Base-by-base conservation (phyloP, 2,329 filamentous ascomycete species). In the Fusarium compactum region DNA sequence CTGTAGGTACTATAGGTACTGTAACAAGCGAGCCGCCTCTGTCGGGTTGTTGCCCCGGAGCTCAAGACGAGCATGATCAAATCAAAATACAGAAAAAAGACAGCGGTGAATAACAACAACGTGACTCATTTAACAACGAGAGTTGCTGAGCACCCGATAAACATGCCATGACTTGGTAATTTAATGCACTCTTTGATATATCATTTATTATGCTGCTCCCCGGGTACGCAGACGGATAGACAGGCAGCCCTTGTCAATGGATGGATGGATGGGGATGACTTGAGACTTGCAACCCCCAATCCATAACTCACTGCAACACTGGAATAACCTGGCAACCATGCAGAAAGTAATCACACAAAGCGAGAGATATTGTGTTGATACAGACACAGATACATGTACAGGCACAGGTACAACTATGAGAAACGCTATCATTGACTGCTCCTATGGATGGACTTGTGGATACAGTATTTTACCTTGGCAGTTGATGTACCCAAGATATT, bases 101-200 rank as follows among this genome's bases (percentile, higher is more conserved):
- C 61, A 45, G 67, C 66, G 66, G 67, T 70, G 66, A 70, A 62
- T 30, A 64, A 60, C 6, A 40, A 62, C 52, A 70, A 58, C 45
- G 58, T 60, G 51, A 67, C 60, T 69, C 65, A 65, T 41, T 45
- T 25, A 69, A 41, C n/a, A 45, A 27, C 40, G 51, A 48, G 44
- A 56, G 46, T 58, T n/a, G 34, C 34, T 38, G 34, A 38, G 34
- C 34, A 38, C 34, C 34, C 34, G 34, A 38, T n/a, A 38, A 38
- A n/a, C 34, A 38, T 38, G 34, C 18, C 34, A 38, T 38, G 34
- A 18, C 7, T 12, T 30, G 20, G 22, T 4, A 51, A 38, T 22
- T 34, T n/a, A 57, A 62, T 67, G 30, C 59, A 53, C 59, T 56
- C 43, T 61, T 16, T 47, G 16, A 22, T 34, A 20, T 55, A 56